Evolutionary conservation across 768 basidiomycete genomes (phyloP), one percentile per base, ranked within the genome.

Genomic region (Crassisporium funariophilum): DNA sequence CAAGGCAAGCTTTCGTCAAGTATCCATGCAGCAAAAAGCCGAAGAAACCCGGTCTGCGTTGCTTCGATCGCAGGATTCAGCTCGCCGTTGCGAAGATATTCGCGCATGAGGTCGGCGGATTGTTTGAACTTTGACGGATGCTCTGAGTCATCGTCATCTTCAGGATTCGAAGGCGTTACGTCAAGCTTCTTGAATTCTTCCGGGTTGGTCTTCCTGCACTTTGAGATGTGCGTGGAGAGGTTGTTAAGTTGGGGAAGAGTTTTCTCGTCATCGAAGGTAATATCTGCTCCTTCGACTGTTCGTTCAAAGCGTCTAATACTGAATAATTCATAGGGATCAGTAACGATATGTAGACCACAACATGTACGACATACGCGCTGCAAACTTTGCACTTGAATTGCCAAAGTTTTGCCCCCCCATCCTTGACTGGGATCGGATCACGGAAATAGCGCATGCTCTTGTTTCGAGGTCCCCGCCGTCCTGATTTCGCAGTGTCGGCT

Each of bases 1-100:
- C 58, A 66, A 1, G 59, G 61, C 8, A 61, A 54, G 37, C 55
- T 56, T 23, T 64, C 57, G 17, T 65, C 64, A 52, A 44, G 34
- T 27, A 55, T 54, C 50, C 57, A 64, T 20, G 62, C 62, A 4
- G 61, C 11, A 40, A 64, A 62, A 12, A 64, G 24, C 5, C 56
- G 50, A 15, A 49, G 13, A 27, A 62, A 66, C 5, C 61, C 61
- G 13, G 34, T 44, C n/a, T 60, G 46, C 3, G 58, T 64, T 3
- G 52, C 22, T 2, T 46, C 47, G 1, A 53, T 37, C 19, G 39
- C 39, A 10, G 5, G 29, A 31, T 31, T 31, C 29, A 31, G 5
- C n/a, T 31, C 29, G 3, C 29, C 29, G 11, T 31, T n/a, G 11
- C n/a, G 10, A 11, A 31, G n/a, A 31, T 31, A 31, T 31, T 10